Conservation (phyloP, 2,329 filamentous ascomycete genomes). For the Chaetomium sp. region DNA sequence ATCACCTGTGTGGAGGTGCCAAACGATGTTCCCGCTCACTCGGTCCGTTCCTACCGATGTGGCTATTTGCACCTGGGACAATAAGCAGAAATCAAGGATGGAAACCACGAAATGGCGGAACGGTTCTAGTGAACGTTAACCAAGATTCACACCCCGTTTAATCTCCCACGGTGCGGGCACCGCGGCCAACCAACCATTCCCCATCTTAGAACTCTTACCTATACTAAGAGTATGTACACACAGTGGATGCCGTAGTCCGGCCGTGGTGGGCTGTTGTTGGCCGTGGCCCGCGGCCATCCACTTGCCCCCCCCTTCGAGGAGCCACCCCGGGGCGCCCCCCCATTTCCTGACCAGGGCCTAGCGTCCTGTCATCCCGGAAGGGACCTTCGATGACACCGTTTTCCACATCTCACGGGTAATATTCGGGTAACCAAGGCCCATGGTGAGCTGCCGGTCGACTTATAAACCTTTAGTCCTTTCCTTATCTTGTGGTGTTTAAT, state of each 20-base stretch:
- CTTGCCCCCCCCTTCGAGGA: too few relatives aligned
- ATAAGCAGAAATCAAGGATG: conserved; percentile 24
- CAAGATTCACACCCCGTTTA: conserved; percentile 17
- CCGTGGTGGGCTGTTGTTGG: neutral
- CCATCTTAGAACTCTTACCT: too few relatives aligned
- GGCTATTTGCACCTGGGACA: conserved; percentile 30
- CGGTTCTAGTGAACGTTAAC: conserved; percentile 19
- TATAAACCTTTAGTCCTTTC: conserved; percentile 14
- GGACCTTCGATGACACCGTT: conserved; percentile 10
- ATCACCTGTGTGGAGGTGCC: conserved; percentile 9
- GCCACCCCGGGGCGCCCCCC: neutral
- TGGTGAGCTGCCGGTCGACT: conserved; percentile 3
- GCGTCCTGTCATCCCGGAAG: conserved; percentile 8
- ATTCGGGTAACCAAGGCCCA: conserved; percentile 16
- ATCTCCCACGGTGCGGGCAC: conserved; percentile 22
- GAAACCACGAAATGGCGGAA: conserved; percentile 27
- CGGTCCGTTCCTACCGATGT: conserved; percentile 39
- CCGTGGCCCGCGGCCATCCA: too few relatives aligned
- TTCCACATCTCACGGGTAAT: conserved; percentile 27
- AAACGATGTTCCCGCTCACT: conserved; percentile 28
- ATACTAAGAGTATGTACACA: neutral
- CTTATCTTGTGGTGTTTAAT: conserved; percentile 3
- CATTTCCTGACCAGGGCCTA: neutral
- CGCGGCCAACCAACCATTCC: too few relatives aligned
- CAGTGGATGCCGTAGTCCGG: conserved; percentile 17